Base-by-base conservation (phyloP, 192 early-diverging fungal genomes). In the Pilobolus umbonatus region DNA sequence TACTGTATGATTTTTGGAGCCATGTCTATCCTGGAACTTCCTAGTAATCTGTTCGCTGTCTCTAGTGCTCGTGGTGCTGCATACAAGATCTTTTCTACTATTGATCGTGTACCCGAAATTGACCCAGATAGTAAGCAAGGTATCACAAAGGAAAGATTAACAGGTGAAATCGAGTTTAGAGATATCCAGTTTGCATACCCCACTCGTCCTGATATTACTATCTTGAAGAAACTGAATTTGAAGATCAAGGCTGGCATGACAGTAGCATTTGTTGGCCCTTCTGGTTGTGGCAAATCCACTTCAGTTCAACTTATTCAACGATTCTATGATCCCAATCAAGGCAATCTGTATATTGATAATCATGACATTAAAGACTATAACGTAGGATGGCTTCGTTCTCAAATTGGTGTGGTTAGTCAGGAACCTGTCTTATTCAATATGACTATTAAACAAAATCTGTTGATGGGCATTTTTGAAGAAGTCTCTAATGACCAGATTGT, bases 351-450 rank as follows among this genome's bases (percentile, higher is more conserved):
- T 21, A 47, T 97, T 11, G 95, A 95, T 75, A 91, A 87, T 32
- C 66, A 75, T 17, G 75, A 92, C 50, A 74, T 94, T 54, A 84
- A 78, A 54, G 80, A 87, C 45, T 78, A 85, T 62, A 93, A 96
- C 44, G 77, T 95, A 31, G 66, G 77, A 25, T 96, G 87, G 80
- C 72, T 96, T 38, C 87, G 96, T 22, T 76, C 77, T 55, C 85
- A 90, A 49, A 89, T 98, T 52, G 95, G 93, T 34, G 78, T 96
- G 25, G 94, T 96, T 54, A 79, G 81, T 45, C 94, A 94, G 78
- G 94, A 93, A 68, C 95, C 94, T 1, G 84, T 96, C 34, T 80
- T 98, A 40, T 96, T 96, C 69, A 86, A 73, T 29, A 73, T 64
- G 60, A 64, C 61, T 48, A 88, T 98, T 56, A 76, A 80, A 56